Conservation (phyloP, 331 rosid genomes). For the Malus hybrid region DNA sequence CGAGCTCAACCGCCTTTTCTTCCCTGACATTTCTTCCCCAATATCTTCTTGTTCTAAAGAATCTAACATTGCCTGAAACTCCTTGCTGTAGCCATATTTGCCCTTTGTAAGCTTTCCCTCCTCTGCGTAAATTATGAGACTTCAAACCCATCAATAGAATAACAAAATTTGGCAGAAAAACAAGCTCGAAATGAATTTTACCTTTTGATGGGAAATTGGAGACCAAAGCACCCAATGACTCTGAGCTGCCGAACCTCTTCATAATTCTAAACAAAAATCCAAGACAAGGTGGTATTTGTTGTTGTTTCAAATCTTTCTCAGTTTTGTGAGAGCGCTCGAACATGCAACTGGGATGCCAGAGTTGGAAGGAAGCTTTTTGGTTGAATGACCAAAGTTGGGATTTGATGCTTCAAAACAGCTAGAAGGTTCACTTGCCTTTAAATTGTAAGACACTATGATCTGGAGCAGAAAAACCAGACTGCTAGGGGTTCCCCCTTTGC, state of each 20-base stretch:
- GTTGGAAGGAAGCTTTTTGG: neutral
- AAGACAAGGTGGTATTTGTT: neutral
- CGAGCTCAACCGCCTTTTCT: constrained; percentile 33
- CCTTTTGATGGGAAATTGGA: constrained; percentile 44
- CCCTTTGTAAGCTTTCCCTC: constrained; percentile 6
- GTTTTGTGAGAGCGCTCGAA: neutral
- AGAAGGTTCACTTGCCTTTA: neutral
- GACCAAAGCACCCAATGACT: constrained; percentile 28
- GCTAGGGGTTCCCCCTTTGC: neutral
- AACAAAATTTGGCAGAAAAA: neutral
- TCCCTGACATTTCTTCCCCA: constrained; percentile 35
- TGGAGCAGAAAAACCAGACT: neutral
- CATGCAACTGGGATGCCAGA: neutral
- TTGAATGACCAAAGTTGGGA: neutral
- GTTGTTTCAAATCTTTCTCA: neutral
- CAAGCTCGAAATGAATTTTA: neutral
- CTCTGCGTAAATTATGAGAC: constrained; percentile 13
- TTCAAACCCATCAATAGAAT: neutral
- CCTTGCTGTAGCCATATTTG: constrained; percentile 42
- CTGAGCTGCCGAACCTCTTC: constrained; percentile 46
- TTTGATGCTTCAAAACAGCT: neutral
- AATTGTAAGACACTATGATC: neutral
- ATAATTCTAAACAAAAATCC: constrained; percentile 11
- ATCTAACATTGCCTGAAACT: constrained; percentile 65
- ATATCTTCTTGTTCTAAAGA: constrained; percentile 63